phyloP scores from a whole-genome alignment of 768 basidiomycete species.

The Xerocomellus intermedius region DNA sequence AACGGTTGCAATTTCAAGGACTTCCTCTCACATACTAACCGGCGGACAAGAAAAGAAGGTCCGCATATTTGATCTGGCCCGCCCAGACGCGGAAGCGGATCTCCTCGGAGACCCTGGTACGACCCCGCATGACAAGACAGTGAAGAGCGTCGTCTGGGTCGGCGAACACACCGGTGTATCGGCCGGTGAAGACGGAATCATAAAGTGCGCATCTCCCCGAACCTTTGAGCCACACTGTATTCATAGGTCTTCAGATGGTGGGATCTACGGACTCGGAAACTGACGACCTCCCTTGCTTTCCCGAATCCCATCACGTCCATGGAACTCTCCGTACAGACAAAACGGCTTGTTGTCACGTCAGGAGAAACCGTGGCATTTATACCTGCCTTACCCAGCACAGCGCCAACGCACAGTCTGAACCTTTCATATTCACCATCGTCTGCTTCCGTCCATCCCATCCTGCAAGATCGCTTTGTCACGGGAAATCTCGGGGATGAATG shows the following conservation, averaged over 20 bases:
- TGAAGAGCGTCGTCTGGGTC: constrained; percentile 94
- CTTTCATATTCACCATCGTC: constrained; percentile 89
- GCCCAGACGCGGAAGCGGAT: constrained; percentile 86
- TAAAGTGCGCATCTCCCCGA: constrained; percentile 61
- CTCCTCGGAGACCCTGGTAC: constrained; percentile 63
- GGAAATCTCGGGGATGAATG: constrained; percentile 91
- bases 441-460: constrained; percentile 89
- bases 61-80: constrained; percentile 85
- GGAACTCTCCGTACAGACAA: constrained; percentile 83
- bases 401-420: constrained; percentile 70
- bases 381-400: constrained; percentile 61
- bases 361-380: constrained; percentile 94
- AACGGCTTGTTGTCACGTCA: constrained; percentile 84
- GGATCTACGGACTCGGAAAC: constrained; percentile 80
- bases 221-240: neutral
- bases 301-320: constrained; percentile 86
- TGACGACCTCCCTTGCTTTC: constrained; percentile 70
- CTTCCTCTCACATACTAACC: constrained; percentile 68
- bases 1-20: constrained; percentile 83
- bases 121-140: constrained; percentile 78
- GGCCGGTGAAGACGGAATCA: constrained; percentile 86
- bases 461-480: constrained; percentile 88
- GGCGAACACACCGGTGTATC: constrained; percentile 84
- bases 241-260: constrained; percentile 71
- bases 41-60: constrained; percentile 99